Evolutionary conservation across 352 stramenopile species (phyloP).

Genomic region (Thraustochytrium striatum): DNA sequence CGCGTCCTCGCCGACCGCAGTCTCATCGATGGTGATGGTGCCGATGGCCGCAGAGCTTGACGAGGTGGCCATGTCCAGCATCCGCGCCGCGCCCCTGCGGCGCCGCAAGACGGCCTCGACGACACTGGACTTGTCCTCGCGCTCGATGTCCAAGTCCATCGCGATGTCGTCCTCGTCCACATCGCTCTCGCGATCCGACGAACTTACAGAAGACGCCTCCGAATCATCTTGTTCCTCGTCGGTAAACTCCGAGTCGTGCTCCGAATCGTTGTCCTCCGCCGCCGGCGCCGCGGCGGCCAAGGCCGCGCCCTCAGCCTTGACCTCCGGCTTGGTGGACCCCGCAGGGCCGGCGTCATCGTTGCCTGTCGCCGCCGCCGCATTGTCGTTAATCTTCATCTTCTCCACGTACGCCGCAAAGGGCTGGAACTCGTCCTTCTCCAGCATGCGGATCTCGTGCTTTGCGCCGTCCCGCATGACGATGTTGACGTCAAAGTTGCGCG

Average conservation of each 20-base stretch:
- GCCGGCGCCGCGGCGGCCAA: no score
- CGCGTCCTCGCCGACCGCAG: no score
- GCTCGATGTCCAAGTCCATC: neutral
- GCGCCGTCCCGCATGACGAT: constrained; percentile 27
- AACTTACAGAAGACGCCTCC: neutral
- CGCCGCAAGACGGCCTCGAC: no score
- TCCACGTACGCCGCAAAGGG: constrained; percentile 2
- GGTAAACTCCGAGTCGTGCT: constrained; percentile 5
- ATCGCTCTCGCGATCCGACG: constrained; percentile 20
- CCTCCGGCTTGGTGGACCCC: neutral
- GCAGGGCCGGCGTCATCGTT: neutral
- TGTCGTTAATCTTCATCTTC: constrained; percentile 5
- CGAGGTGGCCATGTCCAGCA: no score
- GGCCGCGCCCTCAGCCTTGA: neutral
- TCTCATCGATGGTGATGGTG: no score
- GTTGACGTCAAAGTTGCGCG: constrained; percentile 39
- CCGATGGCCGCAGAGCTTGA: no score
- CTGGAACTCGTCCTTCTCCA: constrained; percentile 33
- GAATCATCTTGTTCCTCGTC: neutral
- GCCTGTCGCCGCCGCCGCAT: neutral
- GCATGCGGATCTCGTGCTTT: constrained; percentile 15
- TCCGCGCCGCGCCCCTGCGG: no score
- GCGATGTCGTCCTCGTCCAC: constrained; percentile 12
- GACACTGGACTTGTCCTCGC: neutral
- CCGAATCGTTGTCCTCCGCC: neutral